Conservation (phyloP, 768 basidiomycete genomes). For the Clavulina sp. region DNA sequence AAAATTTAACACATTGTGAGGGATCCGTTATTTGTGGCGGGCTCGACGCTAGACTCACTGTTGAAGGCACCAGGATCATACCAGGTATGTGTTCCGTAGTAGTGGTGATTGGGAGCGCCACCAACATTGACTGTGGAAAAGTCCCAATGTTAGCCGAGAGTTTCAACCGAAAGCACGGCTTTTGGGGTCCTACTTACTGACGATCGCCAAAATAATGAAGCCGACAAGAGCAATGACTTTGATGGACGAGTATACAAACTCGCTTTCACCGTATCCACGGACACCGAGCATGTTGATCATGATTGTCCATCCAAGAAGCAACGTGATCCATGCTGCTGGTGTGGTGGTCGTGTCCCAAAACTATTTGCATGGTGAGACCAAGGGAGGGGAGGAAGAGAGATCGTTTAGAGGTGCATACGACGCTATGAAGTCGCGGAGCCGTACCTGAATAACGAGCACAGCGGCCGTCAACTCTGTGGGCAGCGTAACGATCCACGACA, state of each 20-base stretch:
- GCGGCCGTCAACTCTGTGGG: conserved; percentile 21
- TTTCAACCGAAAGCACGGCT: background rate
- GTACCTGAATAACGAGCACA: conserved; percentile 12
- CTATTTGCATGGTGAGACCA: conserved; percentile 7
- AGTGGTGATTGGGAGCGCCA: background rate
- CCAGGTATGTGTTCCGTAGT: conserved; percentile 5
- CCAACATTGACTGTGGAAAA: background rate
- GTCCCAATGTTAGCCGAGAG: background rate
- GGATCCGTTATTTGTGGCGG: conserved; percentile 8
- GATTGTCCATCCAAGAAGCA: conserved; percentile 15
- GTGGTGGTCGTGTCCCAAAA: conserved; percentile 6
- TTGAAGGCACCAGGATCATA: conserved; percentile 15
- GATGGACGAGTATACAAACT: conserved; percentile 41
- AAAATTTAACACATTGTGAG: background rate
- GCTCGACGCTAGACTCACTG: background rate
- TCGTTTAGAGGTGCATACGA: background rate
- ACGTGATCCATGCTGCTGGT: conserved; percentile 9
- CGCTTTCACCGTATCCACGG: conserved; percentile 48
- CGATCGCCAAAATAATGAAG: conserved; percentile 26
- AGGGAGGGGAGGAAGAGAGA: background rate
- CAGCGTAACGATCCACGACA: conserved; percentile 19
- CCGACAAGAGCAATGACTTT: conserved; percentile 33
- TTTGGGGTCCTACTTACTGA: conserved; percentile 12
- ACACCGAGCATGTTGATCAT: conserved; percentile 43
- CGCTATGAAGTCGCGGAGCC: no score